A percentile compares a stretch with the other conserved stretches of the same genome.
Evolutionary conservation across 108 stramenopile species (phyloP).

Genomic region (Cyclostephanos tholiformis): DNA sequence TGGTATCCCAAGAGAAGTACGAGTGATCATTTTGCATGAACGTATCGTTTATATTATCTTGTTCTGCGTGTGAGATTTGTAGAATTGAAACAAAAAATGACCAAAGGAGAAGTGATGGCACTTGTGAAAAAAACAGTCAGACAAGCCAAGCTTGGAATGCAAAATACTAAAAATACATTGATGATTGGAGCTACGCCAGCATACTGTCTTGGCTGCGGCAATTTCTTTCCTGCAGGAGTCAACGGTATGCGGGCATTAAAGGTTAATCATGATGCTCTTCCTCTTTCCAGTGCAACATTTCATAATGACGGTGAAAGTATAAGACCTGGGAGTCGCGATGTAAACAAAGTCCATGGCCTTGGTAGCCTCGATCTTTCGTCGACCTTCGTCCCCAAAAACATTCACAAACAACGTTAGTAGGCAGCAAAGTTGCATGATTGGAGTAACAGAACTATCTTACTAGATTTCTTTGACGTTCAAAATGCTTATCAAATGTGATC

Average conservation of each 20-base stretch:
- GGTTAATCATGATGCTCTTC: slow-evolving; percentile 32
- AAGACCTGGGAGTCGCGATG: slow-evolving; percentile 13
- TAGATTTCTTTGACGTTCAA: no score
- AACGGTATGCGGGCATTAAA: slow-evolving; percentile 34
- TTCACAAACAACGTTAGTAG: background rate
- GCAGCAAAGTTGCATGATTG: background rate
- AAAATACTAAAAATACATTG: slow-evolving; percentile 35
- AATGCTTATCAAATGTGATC: no score
- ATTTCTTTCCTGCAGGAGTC: slow-evolving; percentile 29
- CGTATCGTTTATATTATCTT: background rate
- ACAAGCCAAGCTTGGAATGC: slow-evolving; percentile 30
- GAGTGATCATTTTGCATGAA: background rate
- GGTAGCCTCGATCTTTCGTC: slow-evolving; percentile 1
- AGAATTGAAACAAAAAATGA: slow-evolving; percentile 38
- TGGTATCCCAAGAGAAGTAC: background rate
- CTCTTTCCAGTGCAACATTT: slow-evolving; percentile 6
- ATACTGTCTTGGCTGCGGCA: slow-evolving; percentile 30
- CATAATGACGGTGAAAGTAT: slow-evolving; percentile 13
- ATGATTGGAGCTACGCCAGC: slow-evolving; percentile 34
- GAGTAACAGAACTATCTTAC: background rate
- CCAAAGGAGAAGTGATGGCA: slow-evolving; percentile 27
- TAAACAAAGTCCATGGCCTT: background rate
- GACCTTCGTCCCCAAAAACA: background rate
- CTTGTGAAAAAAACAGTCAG: slow-evolving; percentile 20
- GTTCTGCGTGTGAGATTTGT: background rate